Evolutionary conservation across 768 basidiomycete species (phyloP).

Genomic region (Boletus rex-veris): DNA sequence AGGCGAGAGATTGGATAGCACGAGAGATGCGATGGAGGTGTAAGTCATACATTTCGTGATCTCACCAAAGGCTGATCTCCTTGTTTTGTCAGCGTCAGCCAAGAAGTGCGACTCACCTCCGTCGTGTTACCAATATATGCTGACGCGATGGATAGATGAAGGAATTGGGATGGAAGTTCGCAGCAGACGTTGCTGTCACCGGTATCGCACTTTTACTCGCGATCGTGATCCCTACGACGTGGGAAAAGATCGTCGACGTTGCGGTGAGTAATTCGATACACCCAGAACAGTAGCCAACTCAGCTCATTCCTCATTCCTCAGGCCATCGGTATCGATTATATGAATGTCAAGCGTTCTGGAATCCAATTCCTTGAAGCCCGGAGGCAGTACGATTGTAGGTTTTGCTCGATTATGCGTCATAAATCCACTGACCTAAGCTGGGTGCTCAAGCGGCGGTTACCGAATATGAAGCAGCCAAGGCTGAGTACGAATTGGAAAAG

Average conservation of each 20-base stretch:
- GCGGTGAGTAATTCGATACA: neutral
- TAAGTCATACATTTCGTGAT: neutral
- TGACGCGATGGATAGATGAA: conserved; percentile 15
- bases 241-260: conserved; percentile 3
- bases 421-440: neutral
- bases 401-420: neutral
- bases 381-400: conserved; percentile 9
- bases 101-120: conserved; percentile 8
- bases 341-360: conserved; percentile 3
- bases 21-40: conserved; percentile 15
- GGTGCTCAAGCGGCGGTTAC: conserved; percentile 7
- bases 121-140: neutral
- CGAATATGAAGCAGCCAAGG: conserved; percentile 6
- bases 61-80: neutral
- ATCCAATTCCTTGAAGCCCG: conserved; percentile 4
- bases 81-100: conserved; percentile 9
- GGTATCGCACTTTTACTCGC: conserved; percentile 17
- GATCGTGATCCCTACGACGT: conserved; percentile 7
- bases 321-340: conserved; percentile 5
- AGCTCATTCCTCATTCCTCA: neutral
- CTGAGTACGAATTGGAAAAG: conserved; percentile 11
- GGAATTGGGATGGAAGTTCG: conserved; percentile 16
- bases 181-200: conserved; percentile 8
- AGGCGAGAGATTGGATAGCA: neutral
- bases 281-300: neutral